Evolutionary conservation across 108 stramenopile genomes (phyloP).

Genomic region (Cyclotella sp.): DNA sequence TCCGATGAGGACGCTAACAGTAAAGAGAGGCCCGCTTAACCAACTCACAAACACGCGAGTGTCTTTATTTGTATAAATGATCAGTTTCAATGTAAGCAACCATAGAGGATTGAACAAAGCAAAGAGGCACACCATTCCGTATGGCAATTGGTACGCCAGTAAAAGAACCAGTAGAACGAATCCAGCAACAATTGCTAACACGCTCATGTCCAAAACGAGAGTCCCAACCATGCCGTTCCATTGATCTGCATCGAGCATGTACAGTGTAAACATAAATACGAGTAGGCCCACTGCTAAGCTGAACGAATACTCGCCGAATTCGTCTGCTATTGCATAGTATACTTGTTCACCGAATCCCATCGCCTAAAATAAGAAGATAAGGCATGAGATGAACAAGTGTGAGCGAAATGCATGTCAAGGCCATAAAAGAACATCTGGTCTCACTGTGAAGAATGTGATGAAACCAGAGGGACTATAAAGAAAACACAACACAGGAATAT

Average conservation of each 20-base stretch:
- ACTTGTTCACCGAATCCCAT: constrained; percentile 46
- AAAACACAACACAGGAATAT: not conserved
- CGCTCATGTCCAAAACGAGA: constrained; percentile 12
- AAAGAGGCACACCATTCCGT: constrained; percentile 57
- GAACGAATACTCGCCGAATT: constrained; percentile 31
- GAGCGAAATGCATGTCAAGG: constrained; percentile 9
- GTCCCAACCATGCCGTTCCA: constrained; percentile 27
- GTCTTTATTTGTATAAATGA: constrained; percentile 28
- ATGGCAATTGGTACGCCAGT: constrained; percentile 37
- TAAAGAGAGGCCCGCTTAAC: constrained; percentile 53
- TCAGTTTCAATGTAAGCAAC: constrained; percentile 39
- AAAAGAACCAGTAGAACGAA: constrained; percentile 30
- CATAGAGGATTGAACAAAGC: constrained; percentile 48
- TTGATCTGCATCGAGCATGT: constrained; percentile 55
- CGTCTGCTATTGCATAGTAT: constrained; percentile 29
- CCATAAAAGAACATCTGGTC: not conserved
- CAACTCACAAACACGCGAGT: constrained; percentile 47
- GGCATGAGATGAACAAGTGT: not conserved
- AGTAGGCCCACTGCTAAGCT: not conserved
- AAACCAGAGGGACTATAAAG: constrained; percentile 13
- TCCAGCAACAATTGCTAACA: constrained; percentile 25
- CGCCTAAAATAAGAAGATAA: constrained; percentile 13
- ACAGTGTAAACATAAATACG: constrained; percentile 25
- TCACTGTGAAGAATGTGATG: constrained; percentile 35
- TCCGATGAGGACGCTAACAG: constrained; percentile 22